These are phyloP conservation scores for Aureobasidium subglaciale DNA, from an alignment of 2,329 filamentous ascomycete species.

Conservation along the genomic window DNA sequence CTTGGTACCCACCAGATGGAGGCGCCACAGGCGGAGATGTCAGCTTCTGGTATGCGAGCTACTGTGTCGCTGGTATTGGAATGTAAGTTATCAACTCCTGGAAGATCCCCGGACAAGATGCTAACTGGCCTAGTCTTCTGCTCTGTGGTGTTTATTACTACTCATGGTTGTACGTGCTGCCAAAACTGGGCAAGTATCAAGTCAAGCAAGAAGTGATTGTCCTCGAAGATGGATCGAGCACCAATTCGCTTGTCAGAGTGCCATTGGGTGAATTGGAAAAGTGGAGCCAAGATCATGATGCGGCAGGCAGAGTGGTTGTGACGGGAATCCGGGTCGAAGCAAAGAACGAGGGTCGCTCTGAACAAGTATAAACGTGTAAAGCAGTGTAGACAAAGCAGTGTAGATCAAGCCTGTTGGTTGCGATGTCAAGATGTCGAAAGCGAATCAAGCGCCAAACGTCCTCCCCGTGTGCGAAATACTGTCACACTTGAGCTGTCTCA, in stretches of 20 bases:
- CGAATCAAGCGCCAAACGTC: no score
- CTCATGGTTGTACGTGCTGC: slow-evolving; percentile 52
- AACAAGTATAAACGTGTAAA: background rate
- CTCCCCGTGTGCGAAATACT: no score
- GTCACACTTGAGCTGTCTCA: no score
- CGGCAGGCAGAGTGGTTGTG: slow-evolving; percentile 18
- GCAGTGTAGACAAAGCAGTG: background rate
- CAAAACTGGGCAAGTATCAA: slow-evolving; percentile 46
- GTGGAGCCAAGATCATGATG: slow-evolving; percentile 58
- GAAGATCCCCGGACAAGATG: background rate
- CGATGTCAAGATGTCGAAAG: no score
- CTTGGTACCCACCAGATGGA: slow-evolving; percentile 61
- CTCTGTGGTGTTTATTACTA: slow-evolving; percentile 52
- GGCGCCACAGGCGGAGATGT: slow-evolving; percentile 57
- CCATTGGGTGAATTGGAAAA: slow-evolving; percentile 41
- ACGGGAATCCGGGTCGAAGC: background rate
- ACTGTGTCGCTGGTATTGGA: slow-evolving; percentile 56
- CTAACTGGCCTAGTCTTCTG: slow-evolving; percentile 35
- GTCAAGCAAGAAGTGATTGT: slow-evolving; percentile 50
- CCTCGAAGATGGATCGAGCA: slow-evolving; percentile 43
- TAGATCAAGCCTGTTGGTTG: no score
- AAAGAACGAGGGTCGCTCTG: background rate
- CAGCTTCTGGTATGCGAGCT: slow-evolving; percentile 68
- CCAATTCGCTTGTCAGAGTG: slow-evolving; percentile 49
- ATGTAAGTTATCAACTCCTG: slow-evolving; percentile 44